Percentiles rank a stretch among this genome's conserved stretches.
Evolutionary conservation across 768 basidiomycete genomes (phyloP).

Genomic region (Aureoboletus auriporus): DNA sequence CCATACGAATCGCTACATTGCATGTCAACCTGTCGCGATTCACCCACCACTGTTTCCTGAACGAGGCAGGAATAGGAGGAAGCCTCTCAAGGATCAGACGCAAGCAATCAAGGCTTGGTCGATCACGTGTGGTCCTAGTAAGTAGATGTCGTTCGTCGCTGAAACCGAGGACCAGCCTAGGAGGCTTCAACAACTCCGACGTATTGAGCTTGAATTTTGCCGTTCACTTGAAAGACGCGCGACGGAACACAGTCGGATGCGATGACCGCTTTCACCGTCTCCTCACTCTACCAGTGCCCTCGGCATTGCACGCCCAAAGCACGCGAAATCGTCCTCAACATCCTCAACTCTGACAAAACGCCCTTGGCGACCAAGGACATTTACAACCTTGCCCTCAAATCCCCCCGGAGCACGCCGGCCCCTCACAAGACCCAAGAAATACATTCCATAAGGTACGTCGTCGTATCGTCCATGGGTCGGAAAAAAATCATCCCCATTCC

Average conservation of each 20-base stretch:
- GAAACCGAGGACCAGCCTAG: no score
- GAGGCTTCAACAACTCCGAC: no score
- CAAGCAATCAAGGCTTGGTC: no score
- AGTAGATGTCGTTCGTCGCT: no score
- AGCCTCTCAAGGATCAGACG: no score
- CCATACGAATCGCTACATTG: no score
- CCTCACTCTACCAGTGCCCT: not conserved
- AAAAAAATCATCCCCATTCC: not conserved
- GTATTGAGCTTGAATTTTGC: no score
- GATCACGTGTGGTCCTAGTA: no score
- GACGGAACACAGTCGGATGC: not conserved
- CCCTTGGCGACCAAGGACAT: conserved; percentile 28
- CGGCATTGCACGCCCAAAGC: not conserved
- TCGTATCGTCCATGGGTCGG: not conserved
- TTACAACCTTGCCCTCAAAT: conserved; percentile 18
- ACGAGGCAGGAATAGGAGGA: no score
- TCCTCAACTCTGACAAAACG: conserved; percentile 18
- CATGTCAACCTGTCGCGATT: no score
- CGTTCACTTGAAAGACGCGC: no score
- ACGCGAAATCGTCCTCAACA: conserved; percentile 17
- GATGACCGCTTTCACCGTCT: not conserved
- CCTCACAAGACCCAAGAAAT: conserved; percentile 45
- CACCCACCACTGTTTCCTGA: no score
- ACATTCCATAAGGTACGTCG: conserved; percentile 46
- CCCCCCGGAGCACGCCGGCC: conserved; percentile 22